Percentiles rank a stretch among this genome's conserved stretches.
Evolutionary conservation across 768 basidiomycete genomes (phyloP).

Genomic region (Psilocybe cyanescens): DNA sequence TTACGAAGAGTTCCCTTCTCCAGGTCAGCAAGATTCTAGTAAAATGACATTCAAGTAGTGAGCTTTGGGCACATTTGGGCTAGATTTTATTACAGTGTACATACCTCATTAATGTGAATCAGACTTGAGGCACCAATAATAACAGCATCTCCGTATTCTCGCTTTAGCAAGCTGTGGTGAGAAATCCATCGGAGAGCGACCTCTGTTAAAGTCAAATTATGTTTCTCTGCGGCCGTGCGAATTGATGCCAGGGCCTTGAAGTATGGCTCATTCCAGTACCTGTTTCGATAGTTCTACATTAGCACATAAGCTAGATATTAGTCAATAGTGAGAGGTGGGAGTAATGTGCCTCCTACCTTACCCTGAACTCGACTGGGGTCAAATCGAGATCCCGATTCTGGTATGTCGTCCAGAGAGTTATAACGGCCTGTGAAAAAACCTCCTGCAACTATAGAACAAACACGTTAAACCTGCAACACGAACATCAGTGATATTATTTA

Average conservation of each 20-base stretch:
- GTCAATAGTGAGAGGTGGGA: background rate
- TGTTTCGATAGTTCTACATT: slow-evolving; percentile 13
- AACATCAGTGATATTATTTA: slow-evolving; percentile 25
- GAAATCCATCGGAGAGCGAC: slow-evolving; percentile 66
- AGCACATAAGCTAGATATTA: background rate
- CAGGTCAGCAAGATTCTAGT: slow-evolving; percentile 50
- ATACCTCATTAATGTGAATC: slow-evolving; percentile 57
- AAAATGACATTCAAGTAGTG: background rate
- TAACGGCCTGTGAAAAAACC: slow-evolving; percentile 65
- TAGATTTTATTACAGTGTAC: background rate
- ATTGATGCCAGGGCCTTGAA: slow-evolving; percentile 53
- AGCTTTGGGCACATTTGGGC: background rate
- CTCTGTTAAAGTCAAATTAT: slow-evolving; percentile 52
- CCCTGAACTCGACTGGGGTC: slow-evolving; percentile 40
- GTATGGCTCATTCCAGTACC: slow-evolving; percentile 59
- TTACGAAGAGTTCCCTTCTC: slow-evolving; percentile 62
- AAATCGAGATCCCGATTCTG: slow-evolving; percentile 59
- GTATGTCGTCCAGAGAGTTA: slow-evolving; percentile 37
- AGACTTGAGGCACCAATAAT: slow-evolving; percentile 67
- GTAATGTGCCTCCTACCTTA: slow-evolving; percentile 10
- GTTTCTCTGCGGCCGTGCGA: slow-evolving; percentile 45
- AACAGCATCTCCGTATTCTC: slow-evolving; percentile 52
- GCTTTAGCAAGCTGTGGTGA: slow-evolving; percentile 54
- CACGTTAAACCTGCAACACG: background rate
- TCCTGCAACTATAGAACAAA: slow-evolving; percentile 47